These are phyloP conservation scores for Jamesozyma hellenica DNA, from an alignment of 805 yeast species.

Conservation along the genomic window DNA sequence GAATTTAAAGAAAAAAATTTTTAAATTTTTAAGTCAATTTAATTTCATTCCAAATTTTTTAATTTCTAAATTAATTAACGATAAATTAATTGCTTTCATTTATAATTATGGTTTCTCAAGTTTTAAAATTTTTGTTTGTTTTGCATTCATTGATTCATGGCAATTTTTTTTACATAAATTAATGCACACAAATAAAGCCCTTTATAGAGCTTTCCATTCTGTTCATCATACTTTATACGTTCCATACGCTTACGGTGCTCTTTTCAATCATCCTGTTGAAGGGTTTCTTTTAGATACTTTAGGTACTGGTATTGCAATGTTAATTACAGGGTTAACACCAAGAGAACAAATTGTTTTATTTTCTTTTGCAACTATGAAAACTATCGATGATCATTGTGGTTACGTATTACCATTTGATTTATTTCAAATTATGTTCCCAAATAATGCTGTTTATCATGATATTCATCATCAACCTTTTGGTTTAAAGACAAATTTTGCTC, in stretches of 20 bases:
- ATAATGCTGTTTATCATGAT: slow-evolving; percentile 92
- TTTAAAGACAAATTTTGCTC: slow-evolving; percentile 82
- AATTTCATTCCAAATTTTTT: background rate
- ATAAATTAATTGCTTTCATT: slow-evolving; percentile 33
- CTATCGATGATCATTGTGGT: slow-evolving; percentile 99
- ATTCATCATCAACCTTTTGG: slow-evolving; percentile 97
- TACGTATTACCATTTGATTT: slow-evolving; percentile 86
- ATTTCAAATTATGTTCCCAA: slow-evolving; percentile 85
- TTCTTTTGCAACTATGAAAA: slow-evolving; percentile 86
- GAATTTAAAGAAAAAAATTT: slow-evolving; percentile 28
- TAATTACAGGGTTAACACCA: slow-evolving; percentile 53
- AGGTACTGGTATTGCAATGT: slow-evolving; percentile 80
- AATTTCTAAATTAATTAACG: background rate
- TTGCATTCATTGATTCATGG: slow-evolving; percentile 83
- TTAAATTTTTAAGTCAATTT: background rate
- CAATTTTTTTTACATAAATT: slow-evolving; percentile 81
- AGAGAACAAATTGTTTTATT: slow-evolving; percentile 68
- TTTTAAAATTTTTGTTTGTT: slow-evolving; percentile 50
- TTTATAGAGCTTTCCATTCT: slow-evolving; percentile 80
- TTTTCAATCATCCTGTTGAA: slow-evolving; percentile 88
- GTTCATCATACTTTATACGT: slow-evolving; percentile 91
- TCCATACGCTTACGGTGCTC: slow-evolving; percentile 94
- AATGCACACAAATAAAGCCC: slow-evolving; percentile 73
- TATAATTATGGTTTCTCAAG: slow-evolving; percentile 59
- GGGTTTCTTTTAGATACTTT: slow-evolving; percentile 86